Evolutionary conservation across 2,329 filamentous ascomycete genomes (phyloP), one percentile per base, ranked within the genome.

Genomic region (Cryphonectria japonica): DNA sequence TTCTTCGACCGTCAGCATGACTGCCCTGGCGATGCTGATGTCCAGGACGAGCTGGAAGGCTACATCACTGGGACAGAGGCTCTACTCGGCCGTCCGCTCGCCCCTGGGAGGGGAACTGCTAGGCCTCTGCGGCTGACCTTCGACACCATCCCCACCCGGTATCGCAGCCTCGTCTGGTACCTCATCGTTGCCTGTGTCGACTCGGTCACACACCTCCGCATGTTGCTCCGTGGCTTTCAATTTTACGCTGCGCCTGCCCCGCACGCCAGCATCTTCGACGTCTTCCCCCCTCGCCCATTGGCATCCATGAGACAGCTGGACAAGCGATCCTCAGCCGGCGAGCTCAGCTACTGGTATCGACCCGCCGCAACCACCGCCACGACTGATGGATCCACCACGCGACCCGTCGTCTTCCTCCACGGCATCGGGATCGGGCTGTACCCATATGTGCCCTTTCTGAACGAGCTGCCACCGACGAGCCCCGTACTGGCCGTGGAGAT

Each of bases 161-260:
- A 91, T 77, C 84, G 90, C 63, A 87, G 88, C 69, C 79, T 92
- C 39, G 66, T 85, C n/a, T 93, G 90, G 89, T 93, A 92, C 75
- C 71, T 83, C 54, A 83, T 90, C 74, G 78, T 89, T 69, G 85
- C 87, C 63, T 76, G 85, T 64, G 76, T 91, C 22, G 89, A 91
- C 62, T 82, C 88, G 72, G 78, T 80, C 9, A 84, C 85, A 1
- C 81, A 86, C 73, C 66, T 81, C 11, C 78, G 79, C 67, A 80
- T 91, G 64, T 75, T 78, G 6, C 83, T 80, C 77, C 78, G 82
- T 57, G 85, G 85, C 59, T 91, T 91, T 76, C 76, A 79, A 57
- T 86, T 87, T 69, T 82, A 89, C 75, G 83, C 85, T 43, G 82
- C 81, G 2, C 5, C 46, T 19, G 76, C 82, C 9, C 76, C 83